Evolutionary conservation across 805 yeast genomes (phyloP), one percentile per base, ranked within the genome.

Genomic region (Ogataea nitratoaversa): DNA sequence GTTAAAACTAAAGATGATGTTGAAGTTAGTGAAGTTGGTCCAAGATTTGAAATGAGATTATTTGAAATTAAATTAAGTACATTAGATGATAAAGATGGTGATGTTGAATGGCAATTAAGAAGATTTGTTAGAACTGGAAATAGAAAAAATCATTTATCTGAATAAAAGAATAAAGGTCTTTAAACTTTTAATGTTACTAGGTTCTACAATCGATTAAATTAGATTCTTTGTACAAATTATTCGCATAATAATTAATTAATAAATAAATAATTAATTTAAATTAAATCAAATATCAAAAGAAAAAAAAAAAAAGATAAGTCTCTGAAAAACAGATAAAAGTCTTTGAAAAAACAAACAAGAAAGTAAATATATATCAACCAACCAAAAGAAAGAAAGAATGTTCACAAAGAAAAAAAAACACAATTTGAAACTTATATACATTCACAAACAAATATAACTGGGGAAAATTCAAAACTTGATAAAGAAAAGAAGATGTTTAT

Each of bases 41-140:
- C 99, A n/a, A 72, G 99, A 47, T 93, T 93, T 54, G 99, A 93
- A 65, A 90, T 93, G 98, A 78, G 89, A 59, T 67, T 93, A 49
- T 93, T 79, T 60, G 97, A 91, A 62, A 67, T 93, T 49, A 76
- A 82, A 56, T 71, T 93, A 50, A 97, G 99, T 3, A 87, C 96
- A 32, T 64, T 91, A 47, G 99, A 93, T 52, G 89, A 91, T 61
- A 86, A 86, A 66, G 97, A 93, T 62, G 96, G 97, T 9, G 99
- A 93, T 57, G 79, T 87, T n/a, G 99, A 93, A 62, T 93, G 98
- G 98, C 85, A 86, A 68, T 70, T 86, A 53, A 78, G 95, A 63
- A 80, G 97, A 54, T 93, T 90, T 54, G 87, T 89, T 34, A 78
- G 99, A 60, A 93, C 99, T 20, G 98, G 96, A 16, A 89, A 84